phyloP scores from a whole-genome alignment of 192 early-diverging fungal genomes.

The Gaertneriomyces semiglobifer region DNA sequence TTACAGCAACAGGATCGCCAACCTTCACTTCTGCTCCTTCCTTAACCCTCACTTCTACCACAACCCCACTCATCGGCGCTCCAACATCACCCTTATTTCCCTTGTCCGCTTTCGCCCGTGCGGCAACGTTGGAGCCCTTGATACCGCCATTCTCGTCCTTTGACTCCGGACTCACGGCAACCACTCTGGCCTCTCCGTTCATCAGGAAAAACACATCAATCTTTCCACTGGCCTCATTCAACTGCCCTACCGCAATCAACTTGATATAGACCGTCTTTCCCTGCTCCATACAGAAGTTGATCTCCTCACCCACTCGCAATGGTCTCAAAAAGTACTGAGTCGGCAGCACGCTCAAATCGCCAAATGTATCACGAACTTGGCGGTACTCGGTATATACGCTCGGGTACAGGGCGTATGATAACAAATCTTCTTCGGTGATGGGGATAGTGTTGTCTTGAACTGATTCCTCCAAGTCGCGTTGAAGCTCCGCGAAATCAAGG shows the following conservation, averaged over 20 bases:
- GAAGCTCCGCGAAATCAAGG: constrained; percentile 74
- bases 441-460: constrained; percentile 9
- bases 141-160: constrained; percentile 5
- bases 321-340: constrained; percentile 88
- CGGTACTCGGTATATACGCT: constrained; percentile 75
- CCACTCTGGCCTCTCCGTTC: constrained; percentile 89
- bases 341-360: constrained; percentile 84
- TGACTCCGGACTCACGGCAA: constrained; percentile 45
- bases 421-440: constrained; percentile 52
- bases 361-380: constrained; percentile 67
- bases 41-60: constrained; percentile 86
- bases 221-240: constrained; percentile 67
- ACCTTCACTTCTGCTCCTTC: constrained; percentile 78
- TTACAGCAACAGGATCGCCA: constrained; percentile 85
- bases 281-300: constrained; percentile 78
- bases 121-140: constrained; percentile 8
- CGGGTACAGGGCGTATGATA: constrained; percentile 88
- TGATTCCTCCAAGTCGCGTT: constrained; percentile 65
- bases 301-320: constrained; percentile 83
- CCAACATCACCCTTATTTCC: constrained; percentile 76
- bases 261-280: constrained; percentile 90
- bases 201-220: constrained; percentile 95
- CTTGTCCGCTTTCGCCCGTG: constrained; percentile 71
- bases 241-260: constrained; percentile 82
- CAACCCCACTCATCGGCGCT: constrained; percentile 95